Conservation (phyloP, 2,329 filamentous ascomycete genomes). For the Fusarium solani-melongenae region DNA sequence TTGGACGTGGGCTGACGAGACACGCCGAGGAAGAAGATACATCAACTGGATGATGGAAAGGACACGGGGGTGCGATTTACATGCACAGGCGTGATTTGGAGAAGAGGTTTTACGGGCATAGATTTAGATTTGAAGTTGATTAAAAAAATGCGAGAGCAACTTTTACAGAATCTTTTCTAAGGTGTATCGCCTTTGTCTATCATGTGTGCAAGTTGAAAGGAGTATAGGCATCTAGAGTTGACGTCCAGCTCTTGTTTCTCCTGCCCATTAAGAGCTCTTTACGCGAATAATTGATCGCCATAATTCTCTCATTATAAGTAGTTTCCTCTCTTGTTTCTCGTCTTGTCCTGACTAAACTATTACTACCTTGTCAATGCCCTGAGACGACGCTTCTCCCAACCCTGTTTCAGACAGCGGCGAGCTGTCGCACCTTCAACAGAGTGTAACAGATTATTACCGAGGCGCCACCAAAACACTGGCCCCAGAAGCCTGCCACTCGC, state of each 20-base stretch:
- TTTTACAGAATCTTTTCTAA: constrained; percentile 12
- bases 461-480: constrained; percentile 11
- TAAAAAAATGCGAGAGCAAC: constrained; percentile 37
- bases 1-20: constrained; percentile 42
- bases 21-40: constrained; percentile 33
- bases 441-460: constrained; percentile 19
- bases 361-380: constrained; percentile 3
- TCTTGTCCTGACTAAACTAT: constrained; percentile 5
- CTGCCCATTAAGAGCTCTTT: not conserved
- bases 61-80: constrained; percentile 23
- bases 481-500: constrained; percentile 15
- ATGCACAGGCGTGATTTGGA: constrained; percentile 32
- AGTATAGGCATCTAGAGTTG: not conserved
- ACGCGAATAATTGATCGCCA: not conserved
- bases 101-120: constrained; percentile 37
- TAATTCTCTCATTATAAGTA: not conserved
- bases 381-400: constrained; percentile 25
- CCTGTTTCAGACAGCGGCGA: constrained; percentile 40
- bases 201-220: not conserved
- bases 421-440: constrained; percentile 35
- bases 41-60: constrained; percentile 20
- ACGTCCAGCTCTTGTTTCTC: not conserved
- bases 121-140: constrained; percentile 42
- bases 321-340: not conserved
- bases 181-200: not conserved